A percentile compares a stretch with the other conserved stretches of the same genome.
Evolutionary conservation across 768 basidiomycete genomes (phyloP).

Genomic region (Phanerochaete carnosa): DNA sequence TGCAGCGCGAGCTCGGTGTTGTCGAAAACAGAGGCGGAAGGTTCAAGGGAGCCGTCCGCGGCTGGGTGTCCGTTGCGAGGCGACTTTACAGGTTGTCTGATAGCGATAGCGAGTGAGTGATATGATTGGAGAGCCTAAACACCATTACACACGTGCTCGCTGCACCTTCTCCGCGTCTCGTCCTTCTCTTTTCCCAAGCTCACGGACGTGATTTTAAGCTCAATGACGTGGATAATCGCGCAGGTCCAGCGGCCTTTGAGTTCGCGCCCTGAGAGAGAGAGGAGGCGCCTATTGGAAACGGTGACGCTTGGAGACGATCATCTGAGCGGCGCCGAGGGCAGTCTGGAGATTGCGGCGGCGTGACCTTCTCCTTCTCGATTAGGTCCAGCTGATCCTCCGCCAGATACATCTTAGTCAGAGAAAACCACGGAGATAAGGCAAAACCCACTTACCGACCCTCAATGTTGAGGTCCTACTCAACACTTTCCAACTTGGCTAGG

Average conservation of each 20-base stretch:
- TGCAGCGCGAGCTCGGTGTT: no score
- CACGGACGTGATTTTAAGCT: conserved; percentile 68
- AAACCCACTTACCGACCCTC: no score
- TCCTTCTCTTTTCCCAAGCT: conserved; percentile 88
- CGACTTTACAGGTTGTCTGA: conserved; percentile 31
- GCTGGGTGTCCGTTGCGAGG: conserved; percentile 29
- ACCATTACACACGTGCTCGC: conserved; percentile 66
- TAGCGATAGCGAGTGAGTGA: conserved; percentile 29
- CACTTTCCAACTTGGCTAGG: no score
- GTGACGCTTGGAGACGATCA: conserved; percentile 40
- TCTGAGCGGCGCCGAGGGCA: conserved; percentile 42
- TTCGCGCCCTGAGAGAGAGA: conserved; percentile 58
- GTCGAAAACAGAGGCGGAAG: conserved; percentile 37
- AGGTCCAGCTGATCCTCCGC: no score
- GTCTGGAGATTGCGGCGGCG: conserved; percentile 41
- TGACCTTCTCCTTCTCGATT: no score
- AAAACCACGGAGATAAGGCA: no score
- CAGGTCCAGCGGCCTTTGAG: conserved; percentile 61
- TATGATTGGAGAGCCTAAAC: conserved; percentile 7
- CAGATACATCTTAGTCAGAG: no score
- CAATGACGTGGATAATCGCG: conserved; percentile 52
- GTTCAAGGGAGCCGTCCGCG: conserved; percentile 36
- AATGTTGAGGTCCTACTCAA: no score
- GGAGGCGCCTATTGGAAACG: no score
- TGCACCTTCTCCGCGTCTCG: conserved; percentile 77